Conservation (phyloP, 2,329 filamentous ascomycete genomes). For the Colletotrichum sp. region DNA sequence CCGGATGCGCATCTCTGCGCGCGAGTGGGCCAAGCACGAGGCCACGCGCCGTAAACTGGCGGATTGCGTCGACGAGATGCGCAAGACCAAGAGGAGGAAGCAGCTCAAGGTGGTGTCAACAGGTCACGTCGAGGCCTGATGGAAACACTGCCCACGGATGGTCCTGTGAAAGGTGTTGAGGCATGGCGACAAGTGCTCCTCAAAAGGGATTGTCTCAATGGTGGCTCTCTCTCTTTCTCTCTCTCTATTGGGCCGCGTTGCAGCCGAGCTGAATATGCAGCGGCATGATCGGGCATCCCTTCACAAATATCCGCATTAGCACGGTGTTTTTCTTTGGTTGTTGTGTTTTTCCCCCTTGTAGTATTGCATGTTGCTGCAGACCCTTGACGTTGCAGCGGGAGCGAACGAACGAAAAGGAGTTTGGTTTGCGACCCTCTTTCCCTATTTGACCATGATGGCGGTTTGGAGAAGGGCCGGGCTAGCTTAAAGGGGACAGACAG, state of each 20-base stretch:
- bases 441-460: neutral
- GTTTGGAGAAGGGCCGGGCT: neutral
- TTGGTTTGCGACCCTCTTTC: neutral
- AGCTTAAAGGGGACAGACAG: neutral
- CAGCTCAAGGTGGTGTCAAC: constrained; percentile 44
- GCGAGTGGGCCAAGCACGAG: constrained; percentile 57
- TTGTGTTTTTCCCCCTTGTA: neutral
- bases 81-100: constrained; percentile 47
- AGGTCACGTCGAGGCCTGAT: constrained; percentile 30
- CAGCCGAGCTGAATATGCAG: constrained; percentile 11
- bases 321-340: neutral
- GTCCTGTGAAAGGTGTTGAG: neutral
- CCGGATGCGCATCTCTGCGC: constrained; percentile 52
- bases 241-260: neutral
- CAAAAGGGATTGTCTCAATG: neutral
- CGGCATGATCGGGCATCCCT: neutral
- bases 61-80: constrained; percentile 52
- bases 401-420: constrained; percentile 1
- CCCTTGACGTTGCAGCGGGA: constrained; percentile 1
- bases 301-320: neutral
- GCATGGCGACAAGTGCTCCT: neutral
- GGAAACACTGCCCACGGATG: neutral
- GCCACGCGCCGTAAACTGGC: constrained; percentile 51
- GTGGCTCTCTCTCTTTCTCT: neutral
- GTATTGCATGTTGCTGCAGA: constrained; percentile 6